A percentile compares a stretch with the other conserved stretches of the same genome.
These are phyloP conservation scores for Dothideomycetidae sp. DNA, from an alignment of 2,329 filamentous ascomycete genomes.

Conservation along the genomic window DNA sequence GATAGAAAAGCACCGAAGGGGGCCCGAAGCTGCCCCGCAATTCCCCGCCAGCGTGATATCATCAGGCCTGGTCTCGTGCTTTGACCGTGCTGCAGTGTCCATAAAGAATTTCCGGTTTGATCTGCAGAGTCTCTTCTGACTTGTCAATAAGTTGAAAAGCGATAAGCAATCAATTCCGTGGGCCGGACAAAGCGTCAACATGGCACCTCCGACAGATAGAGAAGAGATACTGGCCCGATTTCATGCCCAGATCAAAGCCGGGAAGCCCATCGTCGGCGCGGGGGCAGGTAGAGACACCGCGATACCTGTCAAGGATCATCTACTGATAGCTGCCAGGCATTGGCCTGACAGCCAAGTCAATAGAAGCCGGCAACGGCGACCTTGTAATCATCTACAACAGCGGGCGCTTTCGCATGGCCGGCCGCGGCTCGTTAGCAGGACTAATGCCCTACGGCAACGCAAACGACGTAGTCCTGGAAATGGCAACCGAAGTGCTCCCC, in stretches of 20 bases:
- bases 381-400: constrained; percentile 61
- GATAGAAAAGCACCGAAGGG: too few species aligned
- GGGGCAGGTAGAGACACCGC: constrained; percentile 38
- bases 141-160: too few species aligned
- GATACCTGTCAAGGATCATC: neutral
- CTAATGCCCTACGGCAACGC: constrained; percentile 59
- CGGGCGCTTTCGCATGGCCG: constrained; percentile 59
- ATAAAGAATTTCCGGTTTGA: neutral
- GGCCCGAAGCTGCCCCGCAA: too few species aligned
- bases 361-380: constrained; percentile 53
- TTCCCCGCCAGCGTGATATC: too few species aligned
- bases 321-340: constrained; percentile 34
- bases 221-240: constrained; percentile 42
- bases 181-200: too few species aligned
- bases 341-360: constrained; percentile 55
- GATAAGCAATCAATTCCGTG: too few species aligned
- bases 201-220: constrained; percentile 45
- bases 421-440: constrained; percentile 52
- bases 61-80: too few species aligned
- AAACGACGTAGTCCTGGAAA: constrained; percentile 54
- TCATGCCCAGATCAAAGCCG: constrained; percentile 38
- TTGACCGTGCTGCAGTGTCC: neutral
- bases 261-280: constrained; percentile 50
- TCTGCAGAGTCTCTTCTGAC: too few species aligned
- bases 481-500: constrained; percentile 54